Base-by-base conservation (phyloP, 176 grass and related monocot genomes). In the Guadua angustifolia region DNA sequence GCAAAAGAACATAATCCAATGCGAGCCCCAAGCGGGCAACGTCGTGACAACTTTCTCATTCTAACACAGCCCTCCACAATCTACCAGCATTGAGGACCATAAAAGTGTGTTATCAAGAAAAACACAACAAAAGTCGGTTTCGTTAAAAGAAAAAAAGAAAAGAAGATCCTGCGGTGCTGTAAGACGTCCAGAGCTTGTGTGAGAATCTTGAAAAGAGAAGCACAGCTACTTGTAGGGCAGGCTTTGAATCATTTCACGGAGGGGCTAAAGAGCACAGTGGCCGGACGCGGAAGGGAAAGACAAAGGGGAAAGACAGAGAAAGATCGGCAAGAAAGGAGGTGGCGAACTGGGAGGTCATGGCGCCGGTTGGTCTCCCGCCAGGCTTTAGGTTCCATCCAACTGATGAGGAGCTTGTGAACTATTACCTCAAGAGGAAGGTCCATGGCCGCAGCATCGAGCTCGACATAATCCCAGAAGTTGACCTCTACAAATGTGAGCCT, bases 351-450 rank as follows among this genome's bases (percentile, higher is more conserved):
- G 80, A 71, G 87, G 77, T 67, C 79, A 98, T 98, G 95, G 95
- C 95, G 76, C 92, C 90, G 56, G 89, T 88, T 86, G 90, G 93
- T 98, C 93, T 98, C 51, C 96, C 96, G 5, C 96, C 96, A 78
- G 96, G 96, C 82, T 98, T 98, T 92, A 93, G 93, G 87, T 98
- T 98, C 66, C 96, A 98, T 77, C 93, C 96, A 29, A 95, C 93
- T 33, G 96, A 98, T 75, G 93, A 95, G 83, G 91, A 98, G 87
- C 96, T 98, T 73, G 93, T 98, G 74, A 95, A 98, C 75, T 95
- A 95, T 68, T 98, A 98, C 80, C 96, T 98, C 61, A 95, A 94
- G 93, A 93, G 93, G 88, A 98, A 98, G 89, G 94, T 98, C 57
- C 96, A 98, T 83, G 96, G 96, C 49, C 89, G 87, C 65, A 95